Evolutionary conservation across 2,329 filamentous ascomycete genomes (phyloP).

Genomic region (Aspergillus ochraceus): DNA sequence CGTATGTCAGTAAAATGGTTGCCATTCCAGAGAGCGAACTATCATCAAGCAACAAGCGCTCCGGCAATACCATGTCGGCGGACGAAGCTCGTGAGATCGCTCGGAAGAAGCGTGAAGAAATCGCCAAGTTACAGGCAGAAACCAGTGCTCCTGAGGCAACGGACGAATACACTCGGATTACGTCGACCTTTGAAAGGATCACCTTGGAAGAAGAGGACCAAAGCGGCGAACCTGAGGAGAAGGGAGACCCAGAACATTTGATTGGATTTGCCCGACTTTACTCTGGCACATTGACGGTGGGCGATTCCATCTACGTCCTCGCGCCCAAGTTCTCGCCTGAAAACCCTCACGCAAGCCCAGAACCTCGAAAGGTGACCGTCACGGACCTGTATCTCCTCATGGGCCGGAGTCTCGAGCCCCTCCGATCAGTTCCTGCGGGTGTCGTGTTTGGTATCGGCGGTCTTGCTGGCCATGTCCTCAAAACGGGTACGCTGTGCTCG

Average conservation of each 20-base stretch:
- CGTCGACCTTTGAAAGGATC: constrained; percentile 61
- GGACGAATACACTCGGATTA: constrained; percentile 57
- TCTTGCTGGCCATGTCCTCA: constrained; percentile 88
- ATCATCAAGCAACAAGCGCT: constrained; percentile 74
- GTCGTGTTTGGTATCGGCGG: constrained; percentile 95
- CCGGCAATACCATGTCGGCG: constrained; percentile 70
- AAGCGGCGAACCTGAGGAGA: constrained; percentile 54
- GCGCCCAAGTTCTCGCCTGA: constrained; percentile 90
- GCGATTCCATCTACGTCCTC: constrained; percentile 86
- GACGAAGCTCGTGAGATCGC: constrained; percentile 90
- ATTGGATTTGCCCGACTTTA: constrained; percentile 94
- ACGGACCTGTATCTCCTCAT: constrained; percentile 92
- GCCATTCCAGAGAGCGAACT: constrained; percentile 91
- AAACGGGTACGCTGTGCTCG: constrained; percentile 91
- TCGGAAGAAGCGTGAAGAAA: constrained; percentile 83
- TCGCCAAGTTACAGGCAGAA: constrained; percentile 73
- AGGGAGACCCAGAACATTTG: constrained; percentile 77
- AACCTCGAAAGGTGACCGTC: constrained; percentile 79
- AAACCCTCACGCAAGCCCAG: constrained; percentile 67
- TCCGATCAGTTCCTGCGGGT: constrained; percentile 83
- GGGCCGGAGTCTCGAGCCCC: constrained; percentile 81
- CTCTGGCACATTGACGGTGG: constrained; percentile 84
- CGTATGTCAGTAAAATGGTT: constrained; percentile 98
- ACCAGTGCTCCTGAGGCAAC: constrained; percentile 38
- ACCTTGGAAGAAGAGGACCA: constrained; percentile 56